A percentile compares a stretch with the other conserved stretches of the same genome.
These are phyloP conservation scores for Fremontodendron californicum DNA, from an alignment of 345 rosid species.

Conservation along the genomic window DNA sequence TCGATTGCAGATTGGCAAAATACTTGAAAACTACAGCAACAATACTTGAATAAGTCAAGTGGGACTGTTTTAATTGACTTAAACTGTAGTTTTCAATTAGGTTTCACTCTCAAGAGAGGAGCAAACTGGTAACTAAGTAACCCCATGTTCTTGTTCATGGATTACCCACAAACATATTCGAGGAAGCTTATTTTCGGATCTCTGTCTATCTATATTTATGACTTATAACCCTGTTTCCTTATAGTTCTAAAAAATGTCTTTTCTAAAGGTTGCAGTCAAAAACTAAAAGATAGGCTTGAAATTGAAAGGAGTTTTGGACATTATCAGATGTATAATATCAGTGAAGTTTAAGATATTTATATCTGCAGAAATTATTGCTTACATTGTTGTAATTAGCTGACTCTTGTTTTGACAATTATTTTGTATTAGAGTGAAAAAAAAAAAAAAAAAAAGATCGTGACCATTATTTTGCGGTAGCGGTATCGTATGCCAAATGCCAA, in stretches of 20 bases:
- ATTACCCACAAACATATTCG: background rate
- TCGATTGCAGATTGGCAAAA: background rate
- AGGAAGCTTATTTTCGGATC: slow-evolving; percentile 1
- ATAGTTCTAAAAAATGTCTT: background rate
- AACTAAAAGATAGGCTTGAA: background rate
- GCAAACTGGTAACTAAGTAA: background rate
- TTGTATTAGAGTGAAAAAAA: slow-evolving; percentile 12
- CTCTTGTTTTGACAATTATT: slow-evolving; percentile 8
- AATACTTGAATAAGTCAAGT: slow-evolving; percentile 16
- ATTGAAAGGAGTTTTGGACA: background rate
- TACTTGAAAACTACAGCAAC: background rate
- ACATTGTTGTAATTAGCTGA: background rate
- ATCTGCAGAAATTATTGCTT: background rate
- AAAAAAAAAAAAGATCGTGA: too few species aligned
- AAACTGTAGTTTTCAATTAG: background rate
- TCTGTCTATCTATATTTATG: background rate
- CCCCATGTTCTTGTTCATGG: background rate
- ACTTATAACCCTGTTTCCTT: background rate
- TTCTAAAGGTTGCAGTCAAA: background rate
- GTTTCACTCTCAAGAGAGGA: background rate
- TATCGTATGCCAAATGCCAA: too few species aligned
- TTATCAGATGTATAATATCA: background rate
- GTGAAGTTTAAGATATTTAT: background rate
- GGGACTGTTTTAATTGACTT: slow-evolving; percentile 22
- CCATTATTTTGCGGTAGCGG: too few species aligned